A percentile compares a stretch with the other conserved stretches of the same genome.
Conservation (phyloP, 2,329 filamentous ascomycete genomes). For the Botrytis fragariae region DNA sequence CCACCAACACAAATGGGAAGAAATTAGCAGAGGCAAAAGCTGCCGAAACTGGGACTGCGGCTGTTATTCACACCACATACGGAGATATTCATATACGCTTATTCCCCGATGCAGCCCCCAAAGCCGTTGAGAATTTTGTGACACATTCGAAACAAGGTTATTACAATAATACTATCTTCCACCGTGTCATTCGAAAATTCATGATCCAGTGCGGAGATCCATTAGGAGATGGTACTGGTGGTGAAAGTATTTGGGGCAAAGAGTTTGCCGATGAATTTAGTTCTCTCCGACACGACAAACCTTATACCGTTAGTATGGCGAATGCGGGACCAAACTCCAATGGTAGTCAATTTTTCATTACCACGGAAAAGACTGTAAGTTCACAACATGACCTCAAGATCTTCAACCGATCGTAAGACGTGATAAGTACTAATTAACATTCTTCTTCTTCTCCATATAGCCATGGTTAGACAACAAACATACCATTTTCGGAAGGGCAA, state of each 20-base stretch:
- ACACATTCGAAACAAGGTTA: constrained; percentile 87
- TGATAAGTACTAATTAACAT: not conserved
- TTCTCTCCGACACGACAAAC: constrained; percentile 86
- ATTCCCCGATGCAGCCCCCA: constrained; percentile 89
- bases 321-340: constrained; percentile 96
- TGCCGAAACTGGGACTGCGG: constrained; percentile 71
- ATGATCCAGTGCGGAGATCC: constrained; percentile 94
- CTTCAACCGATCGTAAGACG: constrained; percentile 18
- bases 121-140: constrained; percentile 95
- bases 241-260: constrained; percentile 88
- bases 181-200: constrained; percentile 94
- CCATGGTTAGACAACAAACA: constrained; percentile 96
- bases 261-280: constrained; percentile 95
- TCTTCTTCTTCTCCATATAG: constrained; percentile 40
- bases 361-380: constrained; percentile 87
- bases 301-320: constrained; percentile 96
- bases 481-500: constrained; percentile 89
- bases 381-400: not conserved
- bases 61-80: constrained; percentile 85
- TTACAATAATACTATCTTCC: constrained; percentile 97
- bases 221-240: constrained; percentile 82
- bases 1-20: constrained; percentile 58
- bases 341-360: constrained; percentile 97
- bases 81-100: constrained; percentile 93
- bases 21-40: constrained; percentile 58